Base-by-base conservation (phyloP, 2,329 filamentous ascomycete species). In the Diaporthe vaccinii region DNA sequence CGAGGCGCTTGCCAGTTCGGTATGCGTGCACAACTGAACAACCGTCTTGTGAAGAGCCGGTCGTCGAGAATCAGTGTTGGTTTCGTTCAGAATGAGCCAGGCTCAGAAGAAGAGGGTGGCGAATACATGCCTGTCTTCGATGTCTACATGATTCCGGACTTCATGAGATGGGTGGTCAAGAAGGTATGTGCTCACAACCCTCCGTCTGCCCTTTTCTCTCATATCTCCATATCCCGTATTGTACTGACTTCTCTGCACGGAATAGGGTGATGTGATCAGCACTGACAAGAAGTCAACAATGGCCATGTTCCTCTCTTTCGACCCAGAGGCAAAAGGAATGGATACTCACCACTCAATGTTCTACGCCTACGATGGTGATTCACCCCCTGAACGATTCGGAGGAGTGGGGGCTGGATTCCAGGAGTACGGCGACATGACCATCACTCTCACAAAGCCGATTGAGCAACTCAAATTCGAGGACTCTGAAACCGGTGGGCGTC, bases 371-470 rank as follows among this genome's bases (percentile, higher is more conserved):
- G 46, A 55, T 15, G n/a, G 31, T 3, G 34, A 41, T 20, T 20
- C 31, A 1, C 4, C n/a, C 1, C 65, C 65, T 0, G 17, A 22
- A 0, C 65, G 9, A 4, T 22, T 12, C 2, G 9, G 28, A 2
- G 20, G 0, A 1, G 2, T 1, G 2, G 17, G 31, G 7, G 1
- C 15, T 4, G 31, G 22, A 1, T 55, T 41, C 5, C 12, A 2
- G 2, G 17, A 55, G 7, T 69, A 69, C 15, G 65, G 65, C 3
- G n/a, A 8, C 2, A 69, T 69, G 34, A 1, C 17, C 0, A 69
- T 69, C 41, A 41, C 15, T 2, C 1, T 17, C 49, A 1, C 65
- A 1, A 41, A 22, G 34, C n/a, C n/a, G 49, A 22, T 69, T 1
- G 34, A 69, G 49, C n/a, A 22, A 4, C 65, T 69, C 4, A n/a